Evolutionary conservation across 1,284 basidiomycete genomes (phyloP).

Genomic region (Schizophyllum amplum): DNA sequence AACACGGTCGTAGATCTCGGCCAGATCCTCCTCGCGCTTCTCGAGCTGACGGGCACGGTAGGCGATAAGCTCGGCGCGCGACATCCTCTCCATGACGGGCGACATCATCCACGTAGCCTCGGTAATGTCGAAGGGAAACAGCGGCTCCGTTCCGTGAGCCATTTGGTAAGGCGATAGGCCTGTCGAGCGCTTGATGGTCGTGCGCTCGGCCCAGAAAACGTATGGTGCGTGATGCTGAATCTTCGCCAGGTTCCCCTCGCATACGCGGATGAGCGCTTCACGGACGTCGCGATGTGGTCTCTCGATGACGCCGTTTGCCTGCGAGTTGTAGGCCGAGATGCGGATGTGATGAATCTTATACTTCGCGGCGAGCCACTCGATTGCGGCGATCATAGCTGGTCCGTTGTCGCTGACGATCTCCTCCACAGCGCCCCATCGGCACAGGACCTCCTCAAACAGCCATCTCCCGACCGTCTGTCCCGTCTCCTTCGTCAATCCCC

Average conservation of each 20-base stretch:
- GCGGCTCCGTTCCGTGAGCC: slow-evolving; percentile 13
- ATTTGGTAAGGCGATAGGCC: slow-evolving; percentile 17
- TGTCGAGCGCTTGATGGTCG: slow-evolving; percentile 13
- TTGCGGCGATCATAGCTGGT: slow-evolving; percentile 21
- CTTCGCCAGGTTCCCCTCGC: slow-evolving; percentile 20
- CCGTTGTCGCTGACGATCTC: slow-evolving; percentile 28
- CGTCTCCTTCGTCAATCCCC: slow-evolving; percentile 14
- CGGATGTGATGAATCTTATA: slow-evolving; percentile 31
- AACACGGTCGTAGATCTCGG: slow-evolving; percentile 2
- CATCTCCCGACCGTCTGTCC: slow-evolving; percentile 15
- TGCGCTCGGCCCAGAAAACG: slow-evolving; percentile 19
- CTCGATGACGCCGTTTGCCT: slow-evolving; percentile 32
- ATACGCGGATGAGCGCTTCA: slow-evolving; percentile 29
- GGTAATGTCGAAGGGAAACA: slow-evolving; percentile 16
- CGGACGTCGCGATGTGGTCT: slow-evolving; percentile 26
- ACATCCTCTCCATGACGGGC: slow-evolving; percentile 18
- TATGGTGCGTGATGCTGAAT: not conserved
- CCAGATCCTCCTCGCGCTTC: slow-evolving; percentile 3
- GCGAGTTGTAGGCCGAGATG: slow-evolving; percentile 37
- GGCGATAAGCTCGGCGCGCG: slow-evolving; percentile 3
- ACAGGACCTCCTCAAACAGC: slow-evolving; percentile 18
- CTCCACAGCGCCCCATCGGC: slow-evolving; percentile 15
- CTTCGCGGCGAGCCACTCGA: too few species aligned
- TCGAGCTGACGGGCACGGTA: slow-evolving; percentile 2
- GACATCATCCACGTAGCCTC: slow-evolving; percentile 9